These are phyloP conservation scores for Pleurotus tuoliensis DNA, from an alignment of 768 basidiomycete species.

Conservation along the genomic window DNA sequence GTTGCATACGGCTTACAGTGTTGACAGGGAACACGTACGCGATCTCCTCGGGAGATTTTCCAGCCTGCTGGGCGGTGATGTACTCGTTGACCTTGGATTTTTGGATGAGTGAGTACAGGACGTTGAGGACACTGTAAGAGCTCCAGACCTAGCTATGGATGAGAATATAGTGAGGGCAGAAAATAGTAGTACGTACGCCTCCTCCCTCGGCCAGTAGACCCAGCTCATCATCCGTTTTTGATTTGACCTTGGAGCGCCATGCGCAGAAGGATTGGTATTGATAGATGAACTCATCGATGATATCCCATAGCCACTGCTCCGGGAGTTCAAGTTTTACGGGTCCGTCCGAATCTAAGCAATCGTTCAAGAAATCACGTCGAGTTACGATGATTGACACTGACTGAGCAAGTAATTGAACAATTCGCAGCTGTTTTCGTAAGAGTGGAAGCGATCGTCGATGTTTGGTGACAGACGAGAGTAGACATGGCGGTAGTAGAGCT, in stretches of 20 bases:
- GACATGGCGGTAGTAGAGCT: conserved; percentile 92
- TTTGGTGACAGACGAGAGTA: conserved; percentile 94
- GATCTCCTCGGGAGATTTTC: conserved; percentile 79
- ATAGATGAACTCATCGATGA: conserved; percentile 96
- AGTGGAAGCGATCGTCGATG: conserved; percentile 96
- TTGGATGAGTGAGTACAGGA: conserved; percentile 97
- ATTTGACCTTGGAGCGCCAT: conserved; percentile 81
- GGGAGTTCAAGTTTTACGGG: conserved; percentile 93
- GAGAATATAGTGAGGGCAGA: not conserved
- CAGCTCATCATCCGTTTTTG: conserved; percentile 89
- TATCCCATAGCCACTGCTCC: conserved; percentile 98
- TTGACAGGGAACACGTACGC: conserved; percentile 46
- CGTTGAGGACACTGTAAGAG: conserved; percentile 97
- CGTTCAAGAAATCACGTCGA: not conserved
- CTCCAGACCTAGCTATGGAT: conserved; percentile 78
- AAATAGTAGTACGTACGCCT: conserved; percentile 38
- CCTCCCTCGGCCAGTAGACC: conserved; percentile 73
- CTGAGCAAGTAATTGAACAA: conserved; percentile 97
- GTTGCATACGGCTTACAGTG: not conserved
- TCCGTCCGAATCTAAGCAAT: conserved; percentile 75
- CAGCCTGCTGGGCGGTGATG: conserved; percentile 75
- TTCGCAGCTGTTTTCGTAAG: conserved; percentile 97
- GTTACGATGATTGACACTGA: conserved; percentile 32
- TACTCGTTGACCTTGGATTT: conserved; percentile 95
- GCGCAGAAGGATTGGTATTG: conserved; percentile 96